Evolutionary conservation across 1,284 basidiomycete species (phyloP).

Genomic region (Leccinum fallax): DNA sequence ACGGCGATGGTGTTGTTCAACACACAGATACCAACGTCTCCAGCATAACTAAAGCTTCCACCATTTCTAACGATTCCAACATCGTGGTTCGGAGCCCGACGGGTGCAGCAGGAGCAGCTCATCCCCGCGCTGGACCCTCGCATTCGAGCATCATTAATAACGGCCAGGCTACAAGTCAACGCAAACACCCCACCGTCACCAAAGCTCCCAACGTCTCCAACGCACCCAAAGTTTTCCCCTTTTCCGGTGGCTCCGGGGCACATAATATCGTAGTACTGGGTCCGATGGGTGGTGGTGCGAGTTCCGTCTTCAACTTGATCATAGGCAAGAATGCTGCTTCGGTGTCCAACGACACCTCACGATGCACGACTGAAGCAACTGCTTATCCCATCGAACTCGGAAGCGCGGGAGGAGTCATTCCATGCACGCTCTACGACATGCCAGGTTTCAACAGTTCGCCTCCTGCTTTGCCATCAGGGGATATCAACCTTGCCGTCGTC

Average conservation of each 20-base stretch:
- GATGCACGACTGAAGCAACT: constrained; percentile 20
- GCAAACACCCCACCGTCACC: too few species aligned
- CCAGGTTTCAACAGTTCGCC: constrained; percentile 26
- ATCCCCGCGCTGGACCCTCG: too few species aligned
- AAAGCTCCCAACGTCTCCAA: not conserved
- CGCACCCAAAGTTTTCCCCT: constrained; percentile 3
- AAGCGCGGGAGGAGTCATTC: constrained; percentile 12
- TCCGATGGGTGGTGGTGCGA: constrained; percentile 28
- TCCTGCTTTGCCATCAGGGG: constrained; percentile 22
- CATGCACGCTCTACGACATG: constrained; percentile 26
- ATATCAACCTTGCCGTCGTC: constrained; percentile 25
- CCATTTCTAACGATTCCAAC: too few species aligned
- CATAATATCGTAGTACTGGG: constrained; percentile 29
- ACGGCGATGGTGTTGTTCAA: too few species aligned
- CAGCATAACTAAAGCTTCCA: too few species aligned
- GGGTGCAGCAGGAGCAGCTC: too few species aligned
- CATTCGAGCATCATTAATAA: too few species aligned
- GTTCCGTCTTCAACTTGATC: constrained; percentile 31
- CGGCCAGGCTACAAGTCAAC: too few species aligned
- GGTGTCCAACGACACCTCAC: constrained; percentile 21
- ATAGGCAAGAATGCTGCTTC: constrained; percentile 20
- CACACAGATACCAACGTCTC: too few species aligned
- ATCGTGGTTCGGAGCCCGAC: too few species aligned
- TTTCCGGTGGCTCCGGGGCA: constrained; percentile 5
- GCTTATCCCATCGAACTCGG: constrained; percentile 21